Evolutionary conservation across 2,329 filamentous ascomycete genomes (phyloP).

Genomic region (Coniella vitis): DNA sequence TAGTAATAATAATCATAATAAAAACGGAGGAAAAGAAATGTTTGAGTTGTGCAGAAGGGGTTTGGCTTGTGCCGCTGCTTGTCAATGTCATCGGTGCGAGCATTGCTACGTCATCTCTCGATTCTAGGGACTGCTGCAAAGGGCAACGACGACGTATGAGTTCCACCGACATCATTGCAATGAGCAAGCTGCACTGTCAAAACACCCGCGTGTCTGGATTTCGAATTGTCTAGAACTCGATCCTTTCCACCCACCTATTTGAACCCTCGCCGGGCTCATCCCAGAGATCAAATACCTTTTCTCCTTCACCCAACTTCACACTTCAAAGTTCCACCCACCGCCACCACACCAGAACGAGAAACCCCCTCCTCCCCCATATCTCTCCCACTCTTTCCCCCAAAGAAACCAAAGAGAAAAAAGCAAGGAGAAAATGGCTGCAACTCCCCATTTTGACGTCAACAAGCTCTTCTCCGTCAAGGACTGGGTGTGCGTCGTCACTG

Average conservation of each 20-base stretch:
- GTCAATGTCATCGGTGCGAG: not conserved
- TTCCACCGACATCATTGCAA: not conserved
- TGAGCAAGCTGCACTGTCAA: not conserved
- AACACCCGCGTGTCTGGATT: no score
- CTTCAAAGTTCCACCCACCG: not conserved
- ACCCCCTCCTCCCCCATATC: no score
- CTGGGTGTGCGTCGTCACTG: constrained; percentile 31
- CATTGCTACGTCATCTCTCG: constrained; percentile 9
- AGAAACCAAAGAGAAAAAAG: not conserved
- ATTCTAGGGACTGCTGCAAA: not conserved
- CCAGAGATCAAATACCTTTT: no score
- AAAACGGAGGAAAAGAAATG: no score
- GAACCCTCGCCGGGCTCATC: no score
- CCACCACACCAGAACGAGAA: no score
- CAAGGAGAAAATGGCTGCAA: constrained; percentile 23
- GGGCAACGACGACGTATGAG: not conserved
- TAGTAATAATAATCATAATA: no score
- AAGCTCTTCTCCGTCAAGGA: constrained; percentile 29
- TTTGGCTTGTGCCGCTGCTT: no score
- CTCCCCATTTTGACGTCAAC: constrained; percentile 25
- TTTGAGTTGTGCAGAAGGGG: no score
- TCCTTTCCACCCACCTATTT: no score
- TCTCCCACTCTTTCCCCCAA: no score
- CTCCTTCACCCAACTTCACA: not conserved
- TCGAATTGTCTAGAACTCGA: no score